These are phyloP conservation scores for Nyctanthes arbortristis DNA, from an alignment of 257 asterid genomes.

Conservation along the genomic window DNA sequence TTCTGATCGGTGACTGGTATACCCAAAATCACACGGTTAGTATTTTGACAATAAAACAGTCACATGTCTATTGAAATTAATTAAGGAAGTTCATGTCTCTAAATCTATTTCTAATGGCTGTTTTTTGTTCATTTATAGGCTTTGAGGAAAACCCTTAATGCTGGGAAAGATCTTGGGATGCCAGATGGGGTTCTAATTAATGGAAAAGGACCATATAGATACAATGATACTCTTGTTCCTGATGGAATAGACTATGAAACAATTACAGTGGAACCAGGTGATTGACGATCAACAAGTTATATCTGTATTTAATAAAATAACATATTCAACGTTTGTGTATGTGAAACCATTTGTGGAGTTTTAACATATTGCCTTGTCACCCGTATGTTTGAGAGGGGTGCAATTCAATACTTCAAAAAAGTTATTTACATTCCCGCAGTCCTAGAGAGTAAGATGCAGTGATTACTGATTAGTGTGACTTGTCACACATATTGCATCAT, in stretches of 20 bases:
- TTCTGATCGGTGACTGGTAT: constrained; percentile 92
- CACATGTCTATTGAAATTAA: constrained; percentile 2
- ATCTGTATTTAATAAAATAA: neutral
- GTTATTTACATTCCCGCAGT: neutral
- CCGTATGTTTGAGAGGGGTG: neutral
- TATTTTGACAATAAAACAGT: constrained; percentile 2
- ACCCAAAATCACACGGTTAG: constrained; percentile 88
- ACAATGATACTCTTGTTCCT: constrained; percentile 80
- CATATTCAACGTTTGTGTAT: neutral
- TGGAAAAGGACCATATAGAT: constrained; percentile 95
- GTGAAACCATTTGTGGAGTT: neutral
- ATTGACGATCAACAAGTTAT: constrained; percentile 14
- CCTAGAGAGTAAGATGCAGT: neutral
- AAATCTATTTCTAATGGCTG: neutral
- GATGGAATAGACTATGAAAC: constrained; percentile 81
- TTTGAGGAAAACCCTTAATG: constrained; percentile 67
- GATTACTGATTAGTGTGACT: neutral
- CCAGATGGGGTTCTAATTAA: constrained; percentile 96
- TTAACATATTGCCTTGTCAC: neutral
- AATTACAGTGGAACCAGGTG: constrained; percentile 78
- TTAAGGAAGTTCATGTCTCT: neutral
- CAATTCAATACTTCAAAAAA: neutral
- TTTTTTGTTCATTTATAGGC: constrained; percentile 49
- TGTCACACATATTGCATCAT: neutral
- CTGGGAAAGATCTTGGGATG: constrained; percentile 87